Percentiles rank a stretch among this genome's conserved stretches.
Evolutionary conservation across 192 early-diverging fungal species (phyloP).

Genomic region (Physocladia obscura): DNA sequence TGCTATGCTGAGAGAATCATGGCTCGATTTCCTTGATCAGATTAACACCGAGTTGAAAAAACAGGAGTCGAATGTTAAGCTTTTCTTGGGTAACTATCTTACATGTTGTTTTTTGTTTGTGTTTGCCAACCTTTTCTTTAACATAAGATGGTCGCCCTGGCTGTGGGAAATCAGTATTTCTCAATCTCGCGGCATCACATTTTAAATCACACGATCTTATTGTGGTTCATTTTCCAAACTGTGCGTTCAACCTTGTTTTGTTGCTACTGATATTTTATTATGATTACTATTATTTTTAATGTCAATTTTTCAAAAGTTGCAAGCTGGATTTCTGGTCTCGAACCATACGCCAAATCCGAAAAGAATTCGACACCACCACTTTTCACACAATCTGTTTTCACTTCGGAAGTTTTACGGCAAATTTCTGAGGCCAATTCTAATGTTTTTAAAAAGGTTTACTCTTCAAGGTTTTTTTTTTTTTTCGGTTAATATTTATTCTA

Average conservation of each 20-base stretch:
- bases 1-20: slow-evolving; percentile 14
- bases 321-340: slow-evolving; percentile 18
- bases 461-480: too few relatives aligned
- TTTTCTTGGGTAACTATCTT: slow-evolving; percentile 21
- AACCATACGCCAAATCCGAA: slow-evolving; percentile 6
- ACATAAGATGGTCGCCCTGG: slow-evolving; percentile 1
- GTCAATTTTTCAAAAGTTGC: slow-evolving; percentile 1
- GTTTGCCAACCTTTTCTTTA: neutral
- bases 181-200: slow-evolving; percentile 7
- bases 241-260: slow-evolving; percentile 10
- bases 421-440: neutral
- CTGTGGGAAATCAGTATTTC: slow-evolving; percentile 1
- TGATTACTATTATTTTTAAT: neutral
- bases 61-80: slow-evolving; percentile 1
- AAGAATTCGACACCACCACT: neutral
- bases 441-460: slow-evolving; percentile 6
- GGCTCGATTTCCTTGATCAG: neutral
- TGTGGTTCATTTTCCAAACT: slow-evolving; percentile 13
- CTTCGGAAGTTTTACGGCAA: slow-evolving; percentile 2
- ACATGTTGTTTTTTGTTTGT: neutral
- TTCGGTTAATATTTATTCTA: too few relatives aligned
- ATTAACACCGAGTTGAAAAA: neutral
- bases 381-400: slow-evolving; percentile 19
- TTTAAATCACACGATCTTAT: slow-evolving; percentile 4
- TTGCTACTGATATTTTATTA: neutral